These are phyloP conservation scores for Lasiosphaeria ovina DNA, from an alignment of 495 filamentous ascomycete species.

Conservation along the genomic window DNA sequence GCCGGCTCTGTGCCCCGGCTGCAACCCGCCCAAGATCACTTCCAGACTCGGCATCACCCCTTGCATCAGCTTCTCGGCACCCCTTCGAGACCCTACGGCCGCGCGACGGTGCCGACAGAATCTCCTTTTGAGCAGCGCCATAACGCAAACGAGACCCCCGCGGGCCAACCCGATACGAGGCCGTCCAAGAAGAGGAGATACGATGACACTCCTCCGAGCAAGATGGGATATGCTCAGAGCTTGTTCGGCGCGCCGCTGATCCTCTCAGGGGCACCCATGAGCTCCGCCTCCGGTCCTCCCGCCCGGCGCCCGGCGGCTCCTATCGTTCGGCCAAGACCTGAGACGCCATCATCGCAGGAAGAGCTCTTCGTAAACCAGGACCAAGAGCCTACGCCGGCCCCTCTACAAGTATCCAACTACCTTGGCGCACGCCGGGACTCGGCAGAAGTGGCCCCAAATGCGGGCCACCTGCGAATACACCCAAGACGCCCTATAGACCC, in stretches of 20 bases:
- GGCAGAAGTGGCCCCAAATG: neutral
- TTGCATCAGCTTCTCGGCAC: slow-evolving; percentile 47
- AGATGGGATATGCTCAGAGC: slow-evolving; percentile 51
- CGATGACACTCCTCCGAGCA: slow-evolving; percentile 39
- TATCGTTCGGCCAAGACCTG: slow-evolving; percentile 3
- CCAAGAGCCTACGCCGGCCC: neutral
- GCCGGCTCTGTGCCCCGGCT: slow-evolving; percentile 10
- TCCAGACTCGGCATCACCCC: slow-evolving; percentile 41
- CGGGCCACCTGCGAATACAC: neutral
- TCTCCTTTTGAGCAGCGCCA: slow-evolving; percentile 53
- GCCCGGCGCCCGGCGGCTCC: slow-evolving; percentile 18
- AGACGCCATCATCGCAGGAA: slow-evolving; percentile 14
- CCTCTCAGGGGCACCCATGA: slow-evolving; percentile 40
- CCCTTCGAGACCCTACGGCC: slow-evolving; percentile 50
- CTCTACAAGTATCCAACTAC: neutral
- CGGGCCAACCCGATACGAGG: slow-evolving; percentile 16
- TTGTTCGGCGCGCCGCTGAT: slow-evolving; percentile 49
- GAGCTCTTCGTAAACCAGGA: neutral
- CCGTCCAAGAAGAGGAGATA: slow-evolving; percentile 39
- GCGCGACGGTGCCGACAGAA: slow-evolving; percentile 43
- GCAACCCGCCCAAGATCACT: slow-evolving; percentile 21
- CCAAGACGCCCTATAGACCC: neutral
- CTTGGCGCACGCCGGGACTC: neutral
- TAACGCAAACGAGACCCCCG: slow-evolving; percentile 17
- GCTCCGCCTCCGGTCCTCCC: slow-evolving; percentile 30